Percentiles rank a stretch among this genome's conserved stretches.
Evolutionary conservation across 1,284 basidiomycete genomes (phyloP).

Genomic region (Heterobasidion parviporum): DNA sequence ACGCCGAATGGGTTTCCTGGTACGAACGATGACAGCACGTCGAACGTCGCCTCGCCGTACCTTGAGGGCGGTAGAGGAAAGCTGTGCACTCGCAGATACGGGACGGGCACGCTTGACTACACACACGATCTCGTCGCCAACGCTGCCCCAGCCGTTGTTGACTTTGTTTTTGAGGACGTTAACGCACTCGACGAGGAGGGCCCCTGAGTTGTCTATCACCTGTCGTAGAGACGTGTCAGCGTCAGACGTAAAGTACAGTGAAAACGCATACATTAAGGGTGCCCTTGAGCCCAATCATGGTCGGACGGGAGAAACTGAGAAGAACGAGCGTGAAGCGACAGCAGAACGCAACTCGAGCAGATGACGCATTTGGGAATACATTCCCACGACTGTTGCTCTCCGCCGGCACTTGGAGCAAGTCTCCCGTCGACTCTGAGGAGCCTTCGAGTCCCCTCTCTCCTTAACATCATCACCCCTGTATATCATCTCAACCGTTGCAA

Average conservation of each 20-base stretch:
- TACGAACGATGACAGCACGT: conserved; percentile 91
- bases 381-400: neutral
- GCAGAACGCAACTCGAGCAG: too few relatives aligned
- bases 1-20: conserved; percentile 72
- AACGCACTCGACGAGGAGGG: conserved; percentile 91
- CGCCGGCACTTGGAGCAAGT: neutral
- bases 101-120: conserved; percentile 93
- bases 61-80: conserved; percentile 67
- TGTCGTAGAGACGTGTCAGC: conserved; percentile 19
- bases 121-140: conserved; percentile 96
- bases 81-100: conserved; percentile 52
- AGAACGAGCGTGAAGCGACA: neutral
- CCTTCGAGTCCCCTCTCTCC: neutral
- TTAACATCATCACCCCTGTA: neutral
- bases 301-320: neutral
- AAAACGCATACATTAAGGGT: conserved; percentile 64
- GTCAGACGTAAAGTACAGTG: neutral
- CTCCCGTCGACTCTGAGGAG: neutral
- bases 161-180: conserved; percentile 96
- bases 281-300: conserved; percentile 90
- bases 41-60: conserved; percentile 91
- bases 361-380: neutral
- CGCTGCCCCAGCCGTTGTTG: conserved; percentile 74
- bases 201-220: conserved; percentile 99
- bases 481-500: conserved; percentile 14